Evolutionary conservation across 1,284 basidiomycete genomes (phyloP).

Genomic region (Coniferiporia sulphurascens): DNA sequence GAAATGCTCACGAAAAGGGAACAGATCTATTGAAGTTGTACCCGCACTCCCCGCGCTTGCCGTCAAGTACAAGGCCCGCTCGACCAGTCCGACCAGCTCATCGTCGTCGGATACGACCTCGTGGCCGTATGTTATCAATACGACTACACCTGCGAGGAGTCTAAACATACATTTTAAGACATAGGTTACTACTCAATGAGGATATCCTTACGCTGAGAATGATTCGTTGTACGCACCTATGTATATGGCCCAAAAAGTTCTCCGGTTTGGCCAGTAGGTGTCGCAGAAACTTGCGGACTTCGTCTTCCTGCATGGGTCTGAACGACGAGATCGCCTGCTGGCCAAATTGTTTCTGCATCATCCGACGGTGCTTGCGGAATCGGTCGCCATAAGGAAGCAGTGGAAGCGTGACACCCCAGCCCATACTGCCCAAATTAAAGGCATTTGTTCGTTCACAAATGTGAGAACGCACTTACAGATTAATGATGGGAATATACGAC

Average conservation of each 20-base stretch:
- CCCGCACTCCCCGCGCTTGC: constrained; percentile 1
- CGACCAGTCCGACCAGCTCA: background rate
- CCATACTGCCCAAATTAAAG: constrained; percentile 19
- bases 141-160: background rate
- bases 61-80: constrained; percentile 1
- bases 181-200: too few relatives aligned
- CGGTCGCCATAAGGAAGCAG: constrained; percentile 26
- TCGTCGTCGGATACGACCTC: constrained; percentile 1
- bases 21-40: background rate
- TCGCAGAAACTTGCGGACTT: constrained; percentile 24
- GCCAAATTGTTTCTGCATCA: constrained; percentile 28
- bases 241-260: constrained; percentile 12
- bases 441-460: background rate
- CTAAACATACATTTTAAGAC: background rate
- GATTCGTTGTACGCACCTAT: background rate
- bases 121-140: constrained; percentile 6
- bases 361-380: constrained; percentile 29
- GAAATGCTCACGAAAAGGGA: constrained; percentile 11
- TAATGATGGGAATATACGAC: constrained; percentile 25
- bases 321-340: constrained; percentile 22
- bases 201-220: too few relatives aligned
- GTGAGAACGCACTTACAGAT: constrained; percentile 22
- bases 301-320: constrained; percentile 22
- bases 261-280: constrained; percentile 24
- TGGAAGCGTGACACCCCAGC: constrained; percentile 23